Evolutionary conservation across 2,329 filamentous ascomycete species (phyloP).

Genomic region (Nemania sp.): DNA sequence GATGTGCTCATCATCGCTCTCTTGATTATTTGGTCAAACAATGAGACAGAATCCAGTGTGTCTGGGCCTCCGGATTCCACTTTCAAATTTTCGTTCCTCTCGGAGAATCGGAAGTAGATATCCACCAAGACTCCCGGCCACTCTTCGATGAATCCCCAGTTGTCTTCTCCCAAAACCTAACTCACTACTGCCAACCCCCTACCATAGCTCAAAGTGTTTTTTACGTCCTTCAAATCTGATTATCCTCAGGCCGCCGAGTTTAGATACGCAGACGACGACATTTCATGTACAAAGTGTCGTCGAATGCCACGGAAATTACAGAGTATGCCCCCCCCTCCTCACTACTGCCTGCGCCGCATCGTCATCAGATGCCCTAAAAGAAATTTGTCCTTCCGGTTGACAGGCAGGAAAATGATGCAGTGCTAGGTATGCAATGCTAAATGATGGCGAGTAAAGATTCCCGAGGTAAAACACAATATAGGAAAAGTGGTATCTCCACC

Average conservation of each 20-base stretch:
- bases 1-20: too few relatives aligned
- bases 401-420: conserved; percentile 10
- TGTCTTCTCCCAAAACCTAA: neutral
- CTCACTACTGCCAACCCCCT: conserved; percentile 8
- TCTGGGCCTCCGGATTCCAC: neutral
- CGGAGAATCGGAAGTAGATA: neutral
- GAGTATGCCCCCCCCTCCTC: conserved; percentile 15
- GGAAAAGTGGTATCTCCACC: conserved; percentile 39
- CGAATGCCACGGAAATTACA: conserved; percentile 16
- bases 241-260: conserved; percentile 12
- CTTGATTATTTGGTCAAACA: too few relatives aligned
- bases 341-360: conserved; percentile 1
- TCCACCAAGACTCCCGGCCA: neutral
- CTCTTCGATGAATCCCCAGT: neutral
- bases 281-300: conserved; percentile 23
- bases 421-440: conserved; percentile 16
- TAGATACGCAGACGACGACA: conserved; percentile 16
- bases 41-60: neutral
- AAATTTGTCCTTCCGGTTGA: conserved; percentile 13
- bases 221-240: conserved; percentile 4
- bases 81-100: conserved; percentile 3
- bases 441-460: conserved; percentile 4
- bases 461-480: conserved; percentile 5
- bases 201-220: neutral
- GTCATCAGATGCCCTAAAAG: conserved; percentile 1